Base-by-base conservation (phyloP, 106 monocot species). In the Dendrobium chrysotoxum region DNA sequence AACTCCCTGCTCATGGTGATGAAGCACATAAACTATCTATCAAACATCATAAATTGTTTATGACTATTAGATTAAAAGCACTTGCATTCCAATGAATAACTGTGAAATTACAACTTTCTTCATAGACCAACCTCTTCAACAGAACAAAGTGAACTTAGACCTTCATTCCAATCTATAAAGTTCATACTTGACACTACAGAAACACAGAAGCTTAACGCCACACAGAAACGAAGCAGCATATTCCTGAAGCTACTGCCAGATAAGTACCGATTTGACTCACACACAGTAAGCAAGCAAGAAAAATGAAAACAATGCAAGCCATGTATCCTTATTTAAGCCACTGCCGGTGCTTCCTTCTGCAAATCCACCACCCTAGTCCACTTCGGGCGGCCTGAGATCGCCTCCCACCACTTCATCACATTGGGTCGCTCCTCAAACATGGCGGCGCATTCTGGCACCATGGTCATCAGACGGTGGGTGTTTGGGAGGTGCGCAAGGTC, bases 401-500 rank as follows among this genome's bases (percentile, higher is more conserved):
- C 79, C 28, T 85, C 77, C 93, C 93, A 96, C 96, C 96, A 96
- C 88, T 81, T 80, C n/a, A 77, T 73, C 72, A 96, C 91, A 53
- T 91, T 96, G 82, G 83, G 81, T 82, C 88, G 89, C 31, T 39
- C 47, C 31, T 72, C 38, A 68, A 91, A 91, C 23, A 96, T 80
- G 40, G 85, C 21, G 0, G n/a, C 17, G 31, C 88, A 74, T 7
- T 85, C 61, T 0, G 30, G 83, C 11, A 83, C 20, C 21, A 82
- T 77, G 18, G 61, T 86, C 75, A 83, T 84, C 13, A 92, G 84
- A 25, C 85, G 79, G 31, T 92, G 82, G 12, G 89, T 76, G 83
- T 90, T 88, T 16, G 92, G 89, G 26, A 95, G 86, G 75, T 92
- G 92, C 1, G 86, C 84, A 15, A 95, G 84, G 64, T 95, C 95